These are phyloP conservation scores for Rhododendron williamsianum DNA, from an alignment of 148 eudicot genomes.

Conservation along the genomic window DNA sequence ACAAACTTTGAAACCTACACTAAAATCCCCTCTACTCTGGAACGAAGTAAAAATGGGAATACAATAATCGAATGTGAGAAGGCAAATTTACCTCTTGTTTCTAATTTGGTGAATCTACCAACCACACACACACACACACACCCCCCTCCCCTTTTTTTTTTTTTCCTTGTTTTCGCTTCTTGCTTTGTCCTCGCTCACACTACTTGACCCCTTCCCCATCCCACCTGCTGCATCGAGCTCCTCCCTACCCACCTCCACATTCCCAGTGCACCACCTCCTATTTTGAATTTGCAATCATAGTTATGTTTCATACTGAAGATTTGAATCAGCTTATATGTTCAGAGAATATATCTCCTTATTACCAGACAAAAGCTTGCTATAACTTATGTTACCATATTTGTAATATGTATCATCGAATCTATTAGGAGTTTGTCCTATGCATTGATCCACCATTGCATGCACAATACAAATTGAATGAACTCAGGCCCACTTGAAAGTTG, in stretches of 20 bases:
- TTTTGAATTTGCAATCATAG: background rate
- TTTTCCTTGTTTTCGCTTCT: background rate
- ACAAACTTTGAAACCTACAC: background rate
- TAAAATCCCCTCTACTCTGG: background rate
- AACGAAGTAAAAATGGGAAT: background rate
- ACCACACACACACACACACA: too few species aligned
- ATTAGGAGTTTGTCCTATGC: background rate
- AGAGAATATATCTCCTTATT: background rate
- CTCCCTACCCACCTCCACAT: background rate
- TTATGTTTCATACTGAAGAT: background rate
- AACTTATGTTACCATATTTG: background rate
- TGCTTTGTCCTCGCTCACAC: background rate
- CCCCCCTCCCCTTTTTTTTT: too few species aligned
- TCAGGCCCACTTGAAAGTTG: background rate
- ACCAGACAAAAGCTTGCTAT: background rate
- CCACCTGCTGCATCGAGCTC: background rate
- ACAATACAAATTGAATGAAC: background rate
- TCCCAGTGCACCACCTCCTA: background rate
- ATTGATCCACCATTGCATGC: background rate
- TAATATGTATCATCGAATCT: background rate
- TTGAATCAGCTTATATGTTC: background rate
- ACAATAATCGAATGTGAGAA: background rate
- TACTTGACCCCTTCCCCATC: background rate
- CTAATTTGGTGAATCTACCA: background rate
- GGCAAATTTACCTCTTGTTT: background rate